Base-by-base conservation (phyloP, 768 basidiomycete genomes). In the Tylopilus rubrobrunneus region DNA sequence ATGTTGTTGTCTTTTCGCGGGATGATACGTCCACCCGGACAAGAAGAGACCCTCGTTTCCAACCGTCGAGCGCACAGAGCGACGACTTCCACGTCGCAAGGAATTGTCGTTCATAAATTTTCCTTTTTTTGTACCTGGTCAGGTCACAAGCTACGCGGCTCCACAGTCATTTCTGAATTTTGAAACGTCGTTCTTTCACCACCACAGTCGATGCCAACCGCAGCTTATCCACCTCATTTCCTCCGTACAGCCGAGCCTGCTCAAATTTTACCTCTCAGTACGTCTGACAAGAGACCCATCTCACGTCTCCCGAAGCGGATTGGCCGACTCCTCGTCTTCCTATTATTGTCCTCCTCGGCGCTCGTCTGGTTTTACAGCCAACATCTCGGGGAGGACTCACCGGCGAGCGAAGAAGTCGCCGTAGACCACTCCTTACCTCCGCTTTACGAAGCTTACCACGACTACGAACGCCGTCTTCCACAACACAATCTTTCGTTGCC, bases 391-490 rank as follows among this genome's bases (percentile, higher is more conserved):
- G 28, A 48, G 14, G 15, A 45, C 37, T 9, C n/a, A 1, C 55
- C 44, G 41, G 21, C 51, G 45, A 47, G n/a, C 29, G 52, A 62
- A 44, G 53, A 53, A 5, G 1, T 46, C n/a, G 0, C 34, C 25
- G 44, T 17, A 8, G 14, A 58, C 0, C 57, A 61, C 47, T n/a
- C 57, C 14, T 31, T 71, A 41, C 79, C 80, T 0, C 80, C 81
- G 2, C 66, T 79, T 19, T 82, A 76, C 54, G 69, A 74, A 46
- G 61, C 66, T 21, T 81, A 74, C 58, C 71, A 73, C 40, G 66
- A 72, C 43, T 72, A 70, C 28, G 81, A 82, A 61, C 69, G 75
- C 41, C 58, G 47, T 8, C 65, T 82, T 1, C 77, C 78, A 0
- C 80, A 82, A 46, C 77, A 81, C 56, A 62, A 74, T 51, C 56